These are phyloP conservation scores for Alliaria petiolata DNA, from an alignment of 345 rosid genomes.

Conservation along the genomic window DNA sequence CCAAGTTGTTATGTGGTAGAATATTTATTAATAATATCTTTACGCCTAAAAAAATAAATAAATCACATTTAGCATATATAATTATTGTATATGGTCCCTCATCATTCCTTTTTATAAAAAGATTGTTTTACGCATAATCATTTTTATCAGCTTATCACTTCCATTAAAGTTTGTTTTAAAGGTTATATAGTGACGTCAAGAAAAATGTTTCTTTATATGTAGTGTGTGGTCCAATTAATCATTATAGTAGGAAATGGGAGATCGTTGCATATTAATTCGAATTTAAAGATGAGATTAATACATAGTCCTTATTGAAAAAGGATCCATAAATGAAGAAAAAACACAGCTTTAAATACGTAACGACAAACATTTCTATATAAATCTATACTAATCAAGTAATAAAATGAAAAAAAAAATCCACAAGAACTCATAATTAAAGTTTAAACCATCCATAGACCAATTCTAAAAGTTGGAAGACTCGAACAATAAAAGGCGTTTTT, in stretches of 20 bases:
- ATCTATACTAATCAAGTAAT: not conserved
- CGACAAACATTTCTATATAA: not conserved
- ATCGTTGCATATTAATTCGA: not conserved
- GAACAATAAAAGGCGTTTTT: slow-evolving; percentile 27
- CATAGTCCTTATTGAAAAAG: not conserved
- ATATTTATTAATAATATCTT: too few relatives aligned
- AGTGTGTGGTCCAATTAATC: slow-evolving; percentile 6
- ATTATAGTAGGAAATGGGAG: slow-evolving; percentile 4
- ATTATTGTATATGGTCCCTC: not conserved
- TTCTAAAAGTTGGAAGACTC: too few relatives aligned
- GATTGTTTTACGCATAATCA: not conserved
- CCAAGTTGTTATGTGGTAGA: slow-evolving; percentile 29
- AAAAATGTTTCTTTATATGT: not conserved
- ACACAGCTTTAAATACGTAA: not conserved
- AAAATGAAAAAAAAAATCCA: not conserved
- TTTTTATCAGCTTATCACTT: slow-evolving; percentile 17
- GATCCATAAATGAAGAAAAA: not conserved
- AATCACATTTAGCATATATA: too few relatives aligned
- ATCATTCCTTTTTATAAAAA: slow-evolving; percentile 4
- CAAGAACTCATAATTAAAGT: not conserved
- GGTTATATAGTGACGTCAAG: slow-evolving; percentile 16
- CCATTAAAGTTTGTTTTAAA: slow-evolving; percentile 12
- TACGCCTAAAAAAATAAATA: too few relatives aligned
- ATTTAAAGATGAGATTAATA: not conserved
- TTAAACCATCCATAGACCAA: not conserved